Base-by-base conservation (phyloP, 139 green algal species). In the Micractinium sp. region DNA sequence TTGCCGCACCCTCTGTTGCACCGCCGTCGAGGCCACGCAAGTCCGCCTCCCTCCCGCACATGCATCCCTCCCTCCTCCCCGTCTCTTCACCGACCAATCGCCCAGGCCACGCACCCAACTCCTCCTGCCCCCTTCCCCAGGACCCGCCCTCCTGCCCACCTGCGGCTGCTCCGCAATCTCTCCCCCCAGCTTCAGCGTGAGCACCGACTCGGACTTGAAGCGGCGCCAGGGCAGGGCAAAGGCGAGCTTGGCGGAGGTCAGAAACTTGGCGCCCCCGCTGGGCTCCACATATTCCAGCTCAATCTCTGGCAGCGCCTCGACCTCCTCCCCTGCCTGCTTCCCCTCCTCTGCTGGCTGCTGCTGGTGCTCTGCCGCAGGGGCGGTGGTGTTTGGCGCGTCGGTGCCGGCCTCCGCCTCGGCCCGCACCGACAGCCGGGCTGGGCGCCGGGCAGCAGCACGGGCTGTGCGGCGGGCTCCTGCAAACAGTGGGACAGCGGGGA, bases 151-250 rank as follows among this genome's bases (percentile, higher is more conserved):
- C 47, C 47, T 56, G 5, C 74, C 15, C 74, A 80, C 74, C 73
- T 91, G 74, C 73, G 89, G 87, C 86, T 94, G 81, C 66, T 95
- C 94, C 18, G 88, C 81, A 71, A 96, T 94, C 19, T 87, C 76
- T 19, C 95, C 95, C n/a, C 89, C 84, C 31, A 96, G 29, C 91
- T 96, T 97, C 87, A 98, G 94, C 5, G 93, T 89, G 0, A 99
- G 93, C 39, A 97, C 95, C 38, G 94, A 95, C 75, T 91, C 95
- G 61, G 94, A 94, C 88, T 97, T 97, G 89, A 99, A 97, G 19
- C 95, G 92, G 35, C 97, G 90, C 97, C 97, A 99, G 15, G 96
- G 97, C 86, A 97, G 93, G 18, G 97, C 97, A 77, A 90, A 92
- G 22, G 71, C n/a, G 19, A 93, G 85, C 47, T 79, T 81, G 85